Conservation (phyloP, 441 rosid species). For the Gossypium gossypioides region DNA sequence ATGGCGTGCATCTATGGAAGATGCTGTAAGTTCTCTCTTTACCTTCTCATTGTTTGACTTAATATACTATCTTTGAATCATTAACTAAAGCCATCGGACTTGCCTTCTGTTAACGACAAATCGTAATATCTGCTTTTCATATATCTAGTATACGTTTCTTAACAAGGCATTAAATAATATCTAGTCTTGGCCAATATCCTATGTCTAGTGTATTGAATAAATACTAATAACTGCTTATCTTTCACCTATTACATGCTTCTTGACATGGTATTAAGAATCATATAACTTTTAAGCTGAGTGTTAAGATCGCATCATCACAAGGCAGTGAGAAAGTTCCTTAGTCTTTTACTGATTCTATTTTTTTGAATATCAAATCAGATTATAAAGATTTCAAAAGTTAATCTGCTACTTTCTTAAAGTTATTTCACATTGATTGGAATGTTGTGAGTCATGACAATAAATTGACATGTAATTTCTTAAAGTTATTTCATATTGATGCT, state of each 20-base stretch:
- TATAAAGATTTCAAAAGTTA: not conserved
- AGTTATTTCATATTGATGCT: not conserved
- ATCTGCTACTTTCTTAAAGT: not conserved
- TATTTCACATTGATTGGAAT: not conserved
- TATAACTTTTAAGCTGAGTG: not conserved
- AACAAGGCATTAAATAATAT: not conserved
- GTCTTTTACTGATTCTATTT: not conserved
- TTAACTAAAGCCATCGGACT: not conserved
- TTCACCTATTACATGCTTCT: not conserved
- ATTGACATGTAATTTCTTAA: not conserved
- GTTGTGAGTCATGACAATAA: not conserved
- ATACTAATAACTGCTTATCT: not conserved
- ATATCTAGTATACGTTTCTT: not conserved
- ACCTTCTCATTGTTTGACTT: not conserved
- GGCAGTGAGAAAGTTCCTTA: not conserved
- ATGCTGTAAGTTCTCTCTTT: conserved; percentile 38
- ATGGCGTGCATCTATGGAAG: conserved; percentile 64
- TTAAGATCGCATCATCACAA: not conserved
- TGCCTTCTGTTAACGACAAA: not conserved
- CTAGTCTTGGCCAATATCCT: not conserved
- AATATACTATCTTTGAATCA: not conserved
- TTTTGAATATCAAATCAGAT: not conserved
- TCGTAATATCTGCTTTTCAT: not conserved
- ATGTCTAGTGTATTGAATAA: not conserved
- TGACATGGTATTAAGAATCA: not conserved